Evolutionary conservation across 768 basidiomycete genomes (phyloP), one percentile per base, ranked within the genome.

Genomic region (Galerina marginata): DNA sequence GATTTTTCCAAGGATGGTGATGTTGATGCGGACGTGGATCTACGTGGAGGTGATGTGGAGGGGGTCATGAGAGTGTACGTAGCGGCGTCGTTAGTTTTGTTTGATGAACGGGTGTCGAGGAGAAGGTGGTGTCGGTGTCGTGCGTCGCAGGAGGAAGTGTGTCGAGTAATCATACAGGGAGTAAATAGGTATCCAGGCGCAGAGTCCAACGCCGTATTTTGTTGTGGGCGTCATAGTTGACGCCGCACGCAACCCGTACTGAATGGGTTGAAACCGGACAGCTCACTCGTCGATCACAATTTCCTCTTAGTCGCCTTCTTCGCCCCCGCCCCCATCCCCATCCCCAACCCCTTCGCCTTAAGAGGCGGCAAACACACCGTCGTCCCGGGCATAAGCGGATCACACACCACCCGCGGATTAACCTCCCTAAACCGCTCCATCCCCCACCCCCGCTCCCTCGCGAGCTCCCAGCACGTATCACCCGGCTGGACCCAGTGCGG

Each of bases 391-490:
- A 81, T 80, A n/a, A 90, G 71, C 29, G 76, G 72, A n/a, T 79
- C 82, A 67, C 89, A 90, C 15, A 81, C 70, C 43, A 89, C 67
- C 58, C 79, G 78, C 12, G 79, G 75, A 64, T 90, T 90, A 37
- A 82, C 72, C 49, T 79, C 76, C 62, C 75, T 78, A 23, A 90
- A 73, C 57, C 79, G 76, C 20, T 87, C 86, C 59, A 87, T 56
- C 12, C 78, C 75, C 59, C 80, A 82, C 7, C 81, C 83, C 56
- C 83, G 72, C 14, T 75, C 69, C 47, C 75, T 76, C 26, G 84
- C 77, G 23, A 91, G 79, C 11, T 83, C 83, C 87, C 88, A 91
- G 67, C 89, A 91, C 9, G 81, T 81, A 62, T 90, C 87, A 12
- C 87, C 87, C 3, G 83, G 80, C 60, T 83, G 75, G 10, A 88